Percentiles rank a stretch among this genome's conserved stretches.
Conservation (phyloP, 2,329 filamentous ascomycete species). For the Paecilomyces formosus region DNA sequence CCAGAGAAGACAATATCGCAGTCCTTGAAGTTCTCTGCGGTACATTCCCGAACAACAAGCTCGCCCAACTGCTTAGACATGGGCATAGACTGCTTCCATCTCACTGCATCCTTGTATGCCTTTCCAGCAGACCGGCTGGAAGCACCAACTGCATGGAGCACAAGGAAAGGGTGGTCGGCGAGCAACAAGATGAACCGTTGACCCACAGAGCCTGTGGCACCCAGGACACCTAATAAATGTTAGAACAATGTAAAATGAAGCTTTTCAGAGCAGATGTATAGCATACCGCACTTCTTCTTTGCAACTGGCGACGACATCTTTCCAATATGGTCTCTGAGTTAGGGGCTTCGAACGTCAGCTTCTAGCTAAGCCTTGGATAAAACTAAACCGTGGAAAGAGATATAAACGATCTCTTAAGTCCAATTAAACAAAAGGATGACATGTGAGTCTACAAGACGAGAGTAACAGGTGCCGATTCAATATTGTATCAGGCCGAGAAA, state of each 20-base stretch:
- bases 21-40: conserved; percentile 71
- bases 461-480: background rate
- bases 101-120: conserved; percentile 87
- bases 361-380: background rate
- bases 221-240: conserved; percentile 59
- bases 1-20: conserved; percentile 93
- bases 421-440: background rate
- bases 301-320: conserved; percentile 24
- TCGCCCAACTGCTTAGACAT: conserved; percentile 71
- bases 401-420: background rate
- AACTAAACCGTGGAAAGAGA: background rate
- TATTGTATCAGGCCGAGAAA: background rate
- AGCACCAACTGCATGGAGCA: conserved; percentile 81
- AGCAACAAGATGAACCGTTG: conserved; percentile 93
- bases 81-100: conserved; percentile 85
- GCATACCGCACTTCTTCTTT: conserved; percentile 35
- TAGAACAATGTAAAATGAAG: conserved; percentile 5
- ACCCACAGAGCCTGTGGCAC: conserved; percentile 88
- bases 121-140: conserved; percentile 86
- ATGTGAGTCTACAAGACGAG: background rate
- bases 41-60: conserved; percentile 79
- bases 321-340: conserved; percentile 11
- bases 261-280: background rate
- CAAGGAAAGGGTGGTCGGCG: conserved; percentile 77
- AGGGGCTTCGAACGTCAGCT: conserved; percentile 2